Base-by-base conservation (phyloP, 1,139 yeast species). In the Candida tropicalis region DNA sequence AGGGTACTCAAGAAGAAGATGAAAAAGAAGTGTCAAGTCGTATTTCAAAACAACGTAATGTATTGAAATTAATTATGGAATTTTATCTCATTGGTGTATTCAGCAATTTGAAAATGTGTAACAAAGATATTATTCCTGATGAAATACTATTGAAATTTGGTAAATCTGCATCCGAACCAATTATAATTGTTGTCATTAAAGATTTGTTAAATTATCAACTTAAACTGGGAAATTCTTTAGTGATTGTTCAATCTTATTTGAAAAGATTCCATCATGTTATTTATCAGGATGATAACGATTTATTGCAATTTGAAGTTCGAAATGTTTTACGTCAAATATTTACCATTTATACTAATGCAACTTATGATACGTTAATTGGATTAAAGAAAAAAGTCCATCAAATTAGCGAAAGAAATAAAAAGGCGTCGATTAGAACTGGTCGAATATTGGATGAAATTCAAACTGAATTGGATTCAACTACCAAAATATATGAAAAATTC, bases 391-490 rank as follows among this genome's bases (percentile, higher is more conserved):
- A 60, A 15, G 59, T 77, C 1, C 56, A 59, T 17, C 65, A 65
- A 18, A 56, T 73, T 22, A 66, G 65, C 12, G 58, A 63, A 17
- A 68, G 69, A 34, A 79, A 77, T 48, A 73, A 73, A 42, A 75
- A 73, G 43, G 78, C 83, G 1, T 80, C 84, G 39, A 76, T 86
- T 41, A 73, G 86, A 53, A 80, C 86, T 2, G 96, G 96, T 23
- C 77, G 75, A 50, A 60, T 79, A 4, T 61, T 79, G 22, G 88
- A 83, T 29, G 84, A 80, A 36, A 63, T 73, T 32, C 70, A 73
- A 35, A 63, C 58, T 1, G 75, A 70, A 39, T 62, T 76, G 35
- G 77, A 77, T 13, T 64, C 59, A 10, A 48, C 71, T 17, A 54
- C 60, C 11, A 65, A 63, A 1, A 47, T 65, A 3, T 75, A 73